These are phyloP conservation scores for Toxoplasma gondii DNA, from an alignment of 169 alveolate genomes.

Conservation along the genomic window DNA sequence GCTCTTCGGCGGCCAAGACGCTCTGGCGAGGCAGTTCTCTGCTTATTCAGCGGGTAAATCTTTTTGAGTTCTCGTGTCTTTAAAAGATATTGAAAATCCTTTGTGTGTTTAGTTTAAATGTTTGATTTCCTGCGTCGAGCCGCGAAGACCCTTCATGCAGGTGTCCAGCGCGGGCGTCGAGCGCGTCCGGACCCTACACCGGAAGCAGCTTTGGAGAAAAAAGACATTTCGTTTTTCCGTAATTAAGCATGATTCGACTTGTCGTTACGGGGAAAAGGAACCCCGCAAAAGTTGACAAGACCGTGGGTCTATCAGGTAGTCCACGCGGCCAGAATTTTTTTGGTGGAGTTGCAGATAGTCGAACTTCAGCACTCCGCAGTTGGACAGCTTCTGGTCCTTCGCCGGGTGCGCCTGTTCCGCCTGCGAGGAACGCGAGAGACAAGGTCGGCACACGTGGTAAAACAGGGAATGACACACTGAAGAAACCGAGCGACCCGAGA, in stretches of 20 bases:
- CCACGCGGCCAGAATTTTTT: constrained; percentile 15
- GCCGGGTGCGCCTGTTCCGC: constrained; percentile 4
- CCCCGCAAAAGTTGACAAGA: constrained; percentile 41
- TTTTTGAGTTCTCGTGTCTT: too few relatives aligned
- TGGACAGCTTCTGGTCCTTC: constrained; percentile 29
- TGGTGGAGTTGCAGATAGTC: not conserved
- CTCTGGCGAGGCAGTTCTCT: too few relatives aligned
- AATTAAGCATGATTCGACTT: not conserved
- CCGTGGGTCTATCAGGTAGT: not conserved
- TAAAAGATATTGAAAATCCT: too few relatives aligned
- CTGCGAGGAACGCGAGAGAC: not conserved
- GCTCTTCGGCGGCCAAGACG: too few relatives aligned
- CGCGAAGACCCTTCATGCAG: too few relatives aligned
- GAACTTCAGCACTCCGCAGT: constrained; percentile 41
- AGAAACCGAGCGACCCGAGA: too few relatives aligned
- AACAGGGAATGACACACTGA: not conserved
- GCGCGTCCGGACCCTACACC: too few relatives aligned
- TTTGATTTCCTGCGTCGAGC: too few relatives aligned
- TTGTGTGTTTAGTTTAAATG: too few relatives aligned
- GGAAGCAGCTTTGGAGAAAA: too few relatives aligned
- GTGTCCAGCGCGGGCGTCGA: too few relatives aligned
- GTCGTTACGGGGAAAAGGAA: not conserved
- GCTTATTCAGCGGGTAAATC: too few relatives aligned
- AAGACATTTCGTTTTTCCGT: not conserved
- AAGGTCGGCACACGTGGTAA: not conserved